Base-by-base conservation (phyloP, 2,329 filamentous ascomycete species). In the Fonsecaea erecta region DNA sequence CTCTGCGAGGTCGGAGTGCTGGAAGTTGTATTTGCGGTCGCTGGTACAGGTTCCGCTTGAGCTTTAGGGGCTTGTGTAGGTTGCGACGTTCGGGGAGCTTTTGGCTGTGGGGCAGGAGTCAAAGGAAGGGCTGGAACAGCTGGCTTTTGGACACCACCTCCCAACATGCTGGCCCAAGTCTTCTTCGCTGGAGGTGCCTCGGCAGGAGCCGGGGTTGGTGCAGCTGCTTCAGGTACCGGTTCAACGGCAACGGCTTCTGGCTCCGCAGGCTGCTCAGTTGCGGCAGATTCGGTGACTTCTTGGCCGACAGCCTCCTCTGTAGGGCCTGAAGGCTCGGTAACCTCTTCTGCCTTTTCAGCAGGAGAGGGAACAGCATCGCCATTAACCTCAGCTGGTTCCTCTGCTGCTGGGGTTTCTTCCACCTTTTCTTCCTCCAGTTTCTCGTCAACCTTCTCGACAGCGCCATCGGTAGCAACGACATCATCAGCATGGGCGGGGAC, bases 141-240 rank as follows among this genome's bases (percentile, higher is more conserved):
- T 62, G 81, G 75, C 53, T 81, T 72, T 71, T 77, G 80, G 61
- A 74, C 65, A 43, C 65, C 67, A 63, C 69, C 68, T 66, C 73
- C 69, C 55, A 87, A 83, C 62, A 90, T 82, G 68, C 79, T 87
- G 40, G 87, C 87, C 87, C 87, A 89, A n/a, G 85, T 88, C 80
- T 87, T 78, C 53, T 80, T 69, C 35, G 81, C 74, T 16, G 79
- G 61, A 60, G 84, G 77, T 55, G 80, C 77, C 81, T 89, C 89
- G 7, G 72, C 89, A 7, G 72, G 72, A 28, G 76, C 73, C n/a
- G 75, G 71, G 63, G 83, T 73, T 66, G 79, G 75, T 48, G 75
- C 75, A 66, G 83, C 74, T 64, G 79, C 76, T 21, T 60, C 57
- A 65, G 79, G 75, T 40, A 74, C 80, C 40, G 75, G 73, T 58